Evolutionary conservation across 495 filamentous ascomycete genomes (phyloP).

Genomic region (Friedmanniomyces endolithicus): DNA sequence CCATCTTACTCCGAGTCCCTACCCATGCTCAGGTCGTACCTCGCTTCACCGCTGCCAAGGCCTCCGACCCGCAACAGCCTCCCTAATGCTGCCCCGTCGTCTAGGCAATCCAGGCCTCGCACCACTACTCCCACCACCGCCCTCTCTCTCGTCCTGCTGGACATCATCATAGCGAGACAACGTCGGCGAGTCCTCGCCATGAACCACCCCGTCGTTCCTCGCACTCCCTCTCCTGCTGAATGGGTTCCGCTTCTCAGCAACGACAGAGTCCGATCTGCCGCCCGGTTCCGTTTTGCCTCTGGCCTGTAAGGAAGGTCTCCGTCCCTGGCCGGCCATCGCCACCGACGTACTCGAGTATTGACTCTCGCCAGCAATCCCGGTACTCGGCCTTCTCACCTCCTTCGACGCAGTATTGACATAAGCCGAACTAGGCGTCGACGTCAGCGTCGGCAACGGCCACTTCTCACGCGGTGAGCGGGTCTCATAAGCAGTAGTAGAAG

Average conservation of each 20-base stretch:
- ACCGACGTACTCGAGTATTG: background rate
- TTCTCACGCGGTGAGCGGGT: slow-evolving; percentile 1
- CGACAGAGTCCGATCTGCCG: background rate
- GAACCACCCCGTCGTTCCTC: background rate
- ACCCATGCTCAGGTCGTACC: too few species aligned
- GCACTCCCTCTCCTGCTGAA: slow-evolving; percentile 7
- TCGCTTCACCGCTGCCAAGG: slow-evolving; percentile 4
- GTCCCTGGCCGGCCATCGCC: background rate
- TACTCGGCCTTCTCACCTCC: slow-evolving; percentile 5
- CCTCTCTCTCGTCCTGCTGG: background rate
- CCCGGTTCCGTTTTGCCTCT: slow-evolving; percentile 2
- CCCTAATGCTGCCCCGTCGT: slow-evolving; percentile 17
- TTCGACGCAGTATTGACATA: slow-evolving; percentile 5
- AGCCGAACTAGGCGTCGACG: slow-evolving; percentile 13
- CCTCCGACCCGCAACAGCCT: slow-evolving; percentile 10
- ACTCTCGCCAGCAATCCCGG: background rate
- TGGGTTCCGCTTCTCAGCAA: slow-evolving; percentile 3
- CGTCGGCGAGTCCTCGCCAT: background rate
- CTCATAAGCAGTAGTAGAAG: background rate
- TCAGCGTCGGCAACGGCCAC: slow-evolving; percentile 15
- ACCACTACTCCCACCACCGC: background rate
- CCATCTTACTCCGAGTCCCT: too few species aligned
- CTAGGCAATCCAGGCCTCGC: background rate
- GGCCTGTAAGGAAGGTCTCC: slow-evolving; percentile 6
- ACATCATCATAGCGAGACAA: background rate